phyloP scores from a whole-genome alignment of 371 early-diverging fungal genomes.

The Circinella umbellata region DNA sequence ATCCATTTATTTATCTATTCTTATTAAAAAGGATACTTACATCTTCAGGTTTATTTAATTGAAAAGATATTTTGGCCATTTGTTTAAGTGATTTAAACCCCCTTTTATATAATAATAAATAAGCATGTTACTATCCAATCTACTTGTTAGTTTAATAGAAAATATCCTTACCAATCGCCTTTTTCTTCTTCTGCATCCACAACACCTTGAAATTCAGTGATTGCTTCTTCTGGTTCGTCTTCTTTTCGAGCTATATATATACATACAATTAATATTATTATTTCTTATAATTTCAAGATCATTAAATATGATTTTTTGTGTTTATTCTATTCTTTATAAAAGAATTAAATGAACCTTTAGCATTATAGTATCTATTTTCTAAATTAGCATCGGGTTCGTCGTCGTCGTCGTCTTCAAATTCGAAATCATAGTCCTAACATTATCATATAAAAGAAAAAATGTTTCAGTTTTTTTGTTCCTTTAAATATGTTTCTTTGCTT shows the following conservation, averaged over 20 bases:
- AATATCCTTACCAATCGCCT: constrained; percentile 77
- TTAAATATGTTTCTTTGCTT: not conserved
- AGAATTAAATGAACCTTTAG: constrained; percentile 70
- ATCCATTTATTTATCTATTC: no score
- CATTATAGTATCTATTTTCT: constrained; percentile 95
- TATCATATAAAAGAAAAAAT: not conserved
- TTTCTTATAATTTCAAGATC: no score
- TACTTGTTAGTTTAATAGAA: not conserved
- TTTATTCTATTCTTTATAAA: not conserved
- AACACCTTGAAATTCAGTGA: constrained; percentile 81
- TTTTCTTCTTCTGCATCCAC: constrained; percentile 83
- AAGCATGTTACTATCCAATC: not conserved
- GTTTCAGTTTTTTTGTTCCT: not conserved
- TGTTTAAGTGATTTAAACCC: constrained; percentile 96
- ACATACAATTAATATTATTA: no score
- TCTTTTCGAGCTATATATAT: constrained; percentile 67
- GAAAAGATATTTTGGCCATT: constrained; percentile 87
- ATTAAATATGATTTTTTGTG: no score
- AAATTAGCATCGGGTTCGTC: constrained; percentile 86
- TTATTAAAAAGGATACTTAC: constrained; percentile 35
- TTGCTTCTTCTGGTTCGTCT: constrained; percentile 80
- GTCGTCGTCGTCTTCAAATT: constrained; percentile 88
- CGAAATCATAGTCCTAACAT: constrained; percentile 83
- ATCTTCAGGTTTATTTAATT: constrained; percentile 65
- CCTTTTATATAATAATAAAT: constrained; percentile 50